phyloP scores from a whole-genome alignment of 2,329 filamentous ascomycete genomes.

The Ophiocordyceps camponoti-rufipedis region DNA sequence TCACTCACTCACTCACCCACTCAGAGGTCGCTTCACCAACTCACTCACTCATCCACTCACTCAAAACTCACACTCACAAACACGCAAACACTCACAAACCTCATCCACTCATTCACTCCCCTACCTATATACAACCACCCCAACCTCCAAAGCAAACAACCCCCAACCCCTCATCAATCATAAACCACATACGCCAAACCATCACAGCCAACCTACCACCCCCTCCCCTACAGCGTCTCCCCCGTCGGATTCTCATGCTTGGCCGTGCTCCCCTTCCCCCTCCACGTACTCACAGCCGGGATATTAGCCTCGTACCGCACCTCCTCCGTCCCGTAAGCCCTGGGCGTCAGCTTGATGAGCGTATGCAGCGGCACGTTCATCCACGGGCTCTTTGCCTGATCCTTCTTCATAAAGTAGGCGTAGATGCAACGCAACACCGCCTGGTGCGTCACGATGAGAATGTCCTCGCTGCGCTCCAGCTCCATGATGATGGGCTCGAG shows the following conservation, averaged over 20 bases:
- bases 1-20: no score
- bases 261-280: conserved; percentile 81
- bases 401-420: conserved; percentile 96
- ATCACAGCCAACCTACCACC: no score
- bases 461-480: conserved; percentile 86
- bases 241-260: conserved; percentile 55
- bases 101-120: no score
- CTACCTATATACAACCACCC: no score
- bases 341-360: conserved; percentile 86
- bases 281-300: conserved; percentile 88
- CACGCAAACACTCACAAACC: neutral
- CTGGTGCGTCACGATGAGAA: conserved; percentile 95
- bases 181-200: no score
- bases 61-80: neutral
- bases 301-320: conserved; percentile 80
- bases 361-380: conserved; percentile 97
- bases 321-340: conserved; percentile 86
- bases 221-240: conserved; percentile 11
- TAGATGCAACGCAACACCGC: conserved; percentile 95
- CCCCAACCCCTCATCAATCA: no score
- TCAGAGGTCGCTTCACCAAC: no score
- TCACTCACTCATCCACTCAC: neutral
- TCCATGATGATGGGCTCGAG: conserved; percentile 99
- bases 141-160: no score
- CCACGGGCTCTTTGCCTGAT: conserved; percentile 86